phyloP scores from a whole-genome alignment of 352 stramenopile genomes.

The Phytophthora cajani region DNA sequence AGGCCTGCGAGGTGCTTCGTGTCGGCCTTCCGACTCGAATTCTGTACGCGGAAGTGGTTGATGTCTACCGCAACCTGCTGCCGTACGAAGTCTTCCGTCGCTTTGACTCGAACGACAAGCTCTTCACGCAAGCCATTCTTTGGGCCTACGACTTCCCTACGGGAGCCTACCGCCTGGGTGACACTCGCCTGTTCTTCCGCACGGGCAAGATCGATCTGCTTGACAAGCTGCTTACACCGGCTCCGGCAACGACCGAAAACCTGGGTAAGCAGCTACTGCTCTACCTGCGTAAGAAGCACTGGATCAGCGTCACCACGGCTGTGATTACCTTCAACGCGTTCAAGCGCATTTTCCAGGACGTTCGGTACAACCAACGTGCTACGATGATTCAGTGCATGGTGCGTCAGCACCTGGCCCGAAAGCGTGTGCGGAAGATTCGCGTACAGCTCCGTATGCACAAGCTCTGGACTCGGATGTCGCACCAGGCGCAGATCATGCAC shows the following conservation, averaged over 20 bases:
- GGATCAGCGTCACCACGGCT: constrained; percentile 72
- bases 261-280: constrained; percentile 50
- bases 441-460: constrained; percentile 66
- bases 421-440: constrained; percentile 67
- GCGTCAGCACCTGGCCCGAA: constrained; percentile 75
- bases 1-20: constrained; percentile 84
- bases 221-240: constrained; percentile 76
- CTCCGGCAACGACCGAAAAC: constrained; percentile 35
- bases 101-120: constrained; percentile 86
- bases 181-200: constrained; percentile 85
- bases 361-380: constrained; percentile 73
- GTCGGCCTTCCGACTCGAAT: constrained; percentile 87
- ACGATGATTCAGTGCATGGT: constrained; percentile 84
- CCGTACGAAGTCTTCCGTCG: constrained; percentile 65
- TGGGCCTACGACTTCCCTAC: constrained; percentile 81
- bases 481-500: constrained; percentile 77
- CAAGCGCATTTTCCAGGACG: constrained; percentile 72
- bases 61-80: constrained; percentile 81
- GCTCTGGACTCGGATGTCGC: constrained; percentile 69
- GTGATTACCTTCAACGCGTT: constrained; percentile 80
- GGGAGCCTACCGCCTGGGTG: constrained; percentile 78
- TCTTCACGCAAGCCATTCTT: constrained; percentile 88
- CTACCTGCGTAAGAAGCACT: constrained; percentile 83
- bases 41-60: constrained; percentile 85
- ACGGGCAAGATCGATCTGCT: constrained; percentile 88